Base-by-base conservation (phyloP, 2,329 filamentous ascomycete species). In the Fusarium longipes region DNA sequence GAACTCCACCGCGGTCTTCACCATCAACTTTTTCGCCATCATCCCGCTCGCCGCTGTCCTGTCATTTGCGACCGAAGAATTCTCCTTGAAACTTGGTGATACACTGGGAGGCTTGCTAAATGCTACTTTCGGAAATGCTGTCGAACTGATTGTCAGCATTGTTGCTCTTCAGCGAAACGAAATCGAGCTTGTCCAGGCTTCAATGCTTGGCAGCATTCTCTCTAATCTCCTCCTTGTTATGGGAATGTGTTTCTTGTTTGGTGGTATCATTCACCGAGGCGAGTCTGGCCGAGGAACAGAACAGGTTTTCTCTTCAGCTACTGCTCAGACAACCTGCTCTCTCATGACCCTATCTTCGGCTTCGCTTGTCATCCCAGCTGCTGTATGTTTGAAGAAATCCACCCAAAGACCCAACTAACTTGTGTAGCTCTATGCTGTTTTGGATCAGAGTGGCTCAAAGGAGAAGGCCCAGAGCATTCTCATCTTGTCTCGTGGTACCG, bases 121-220 rank as follows among this genome's bases (percentile, higher is more conserved):
- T 76, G 90, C 91, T 27, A 93, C 91, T 1, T 93, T 93, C 77
- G 91, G 91, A 72, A 93, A 93, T 78, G 91, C 90, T 15, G 91
- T 94, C 50, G 91, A 94, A 77, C 79, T 94, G 67, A 93, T 93
- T 80, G 91, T 97, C 76, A 97, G 93, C 77, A 95, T 98, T 71
- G 91, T 98, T 67, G 96, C 96, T 18, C 86, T 99, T 43, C 88
- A 84, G 69, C 89, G 96, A 72, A 88, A 89, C 66, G 91, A 98
- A 80, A 96, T 97, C 75, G 90, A 95, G 73, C 94, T 98, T 68
- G 95, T 98, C n/a, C 96, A 98, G 81, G 91, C 95, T 20, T 97
- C 93, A 67, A 98, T 98, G 94, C 89, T 98, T 32, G 95, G 96
- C 45, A 96, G 92, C 74, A 97, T 98, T 72, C 84, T 98, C 36